A percentile compares a stretch with the other conserved stretches of the same genome.
These are phyloP conservation scores for Exophiala bonariae DNA, from an alignment of 2,329 filamentous ascomycete genomes.

Conservation along the genomic window DNA sequence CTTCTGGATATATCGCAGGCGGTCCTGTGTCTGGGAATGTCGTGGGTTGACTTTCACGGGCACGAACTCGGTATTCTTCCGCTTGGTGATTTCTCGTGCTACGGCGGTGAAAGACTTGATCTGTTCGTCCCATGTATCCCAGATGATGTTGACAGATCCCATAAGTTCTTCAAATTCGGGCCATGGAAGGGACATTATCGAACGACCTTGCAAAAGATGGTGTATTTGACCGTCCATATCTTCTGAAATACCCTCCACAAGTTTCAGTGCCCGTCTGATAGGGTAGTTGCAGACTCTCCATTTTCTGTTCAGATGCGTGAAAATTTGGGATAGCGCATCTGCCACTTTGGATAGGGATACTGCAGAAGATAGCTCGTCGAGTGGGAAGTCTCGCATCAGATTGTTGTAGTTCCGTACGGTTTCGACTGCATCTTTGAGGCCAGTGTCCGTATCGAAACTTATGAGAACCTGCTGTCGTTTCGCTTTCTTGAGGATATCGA, in stretches of 20 bases:
- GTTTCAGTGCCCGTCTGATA: constrained; percentile 81
- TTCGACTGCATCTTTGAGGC: constrained; percentile 92
- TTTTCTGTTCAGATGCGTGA: constrained; percentile 96
- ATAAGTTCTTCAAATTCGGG: constrained; percentile 85
- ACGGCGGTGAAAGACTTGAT: constrained; percentile 98
- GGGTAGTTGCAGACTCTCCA: constrained; percentile 94
- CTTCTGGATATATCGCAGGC: constrained; percentile 88
- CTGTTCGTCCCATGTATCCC: constrained; percentile 90
- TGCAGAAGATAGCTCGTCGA: constrained; percentile 91
- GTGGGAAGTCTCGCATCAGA: constrained; percentile 95
- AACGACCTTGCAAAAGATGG: constrained; percentile 77
- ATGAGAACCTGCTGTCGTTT: constrained; percentile 98
- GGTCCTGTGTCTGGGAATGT: constrained; percentile 84
- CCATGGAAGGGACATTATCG: constrained; percentile 89
- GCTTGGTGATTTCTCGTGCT: constrained; percentile 88
- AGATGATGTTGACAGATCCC: constrained; percentile 79
- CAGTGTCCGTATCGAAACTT: constrained; percentile 94
- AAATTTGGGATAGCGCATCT: constrained; percentile 86
- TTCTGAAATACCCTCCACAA: constrained; percentile 95
- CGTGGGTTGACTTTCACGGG: constrained; percentile 92
- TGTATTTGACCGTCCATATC: constrained; percentile 88
- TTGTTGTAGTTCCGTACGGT: constrained; percentile 98
- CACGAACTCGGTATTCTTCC: constrained; percentile 96
- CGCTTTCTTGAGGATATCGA: constrained; percentile 93
- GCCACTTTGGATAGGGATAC: constrained; percentile 85